Conservation (phyloP, 805 yeast species). For the Ogataea philodendri region DNA sequence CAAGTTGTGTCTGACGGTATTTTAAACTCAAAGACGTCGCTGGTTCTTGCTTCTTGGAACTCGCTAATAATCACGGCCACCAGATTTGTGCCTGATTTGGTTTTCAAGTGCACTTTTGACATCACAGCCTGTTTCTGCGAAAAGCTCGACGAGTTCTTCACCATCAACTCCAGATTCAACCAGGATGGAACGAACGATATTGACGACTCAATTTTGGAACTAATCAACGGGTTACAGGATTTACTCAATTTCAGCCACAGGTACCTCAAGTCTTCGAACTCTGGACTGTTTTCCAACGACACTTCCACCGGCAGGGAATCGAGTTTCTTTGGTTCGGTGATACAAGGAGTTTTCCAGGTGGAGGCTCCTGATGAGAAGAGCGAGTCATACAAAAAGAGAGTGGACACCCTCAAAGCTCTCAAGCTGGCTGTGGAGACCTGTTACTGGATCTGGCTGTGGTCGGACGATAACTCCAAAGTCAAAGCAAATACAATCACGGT, state of each 20-base stretch:
- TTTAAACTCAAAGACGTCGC: slow-evolving; percentile 19
- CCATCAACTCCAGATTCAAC: slow-evolving; percentile 19
- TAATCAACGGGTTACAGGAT: slow-evolving; percentile 62
- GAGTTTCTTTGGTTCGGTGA: slow-evolving; percentile 63
- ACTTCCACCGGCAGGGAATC: slow-evolving; percentile 34
- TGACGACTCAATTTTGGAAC: slow-evolving; percentile 43
- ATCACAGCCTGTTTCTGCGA: slow-evolving; percentile 29
- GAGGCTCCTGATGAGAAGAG: slow-evolving; percentile 58
- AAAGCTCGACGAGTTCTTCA: slow-evolving; percentile 28
- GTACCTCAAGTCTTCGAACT: slow-evolving; percentile 34
- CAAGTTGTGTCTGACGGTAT: slow-evolving; percentile 30
- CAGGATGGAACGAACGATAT: slow-evolving; percentile 19
- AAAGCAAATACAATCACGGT: slow-evolving; percentile 7
- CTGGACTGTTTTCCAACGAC: slow-evolving; percentile 20
- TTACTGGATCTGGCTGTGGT: slow-evolving; percentile 69
- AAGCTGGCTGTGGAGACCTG: slow-evolving; percentile 55
- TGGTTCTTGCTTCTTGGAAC: slow-evolving; percentile 31
- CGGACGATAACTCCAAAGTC: slow-evolving; percentile 43
- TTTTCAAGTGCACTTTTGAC: slow-evolving; percentile 23
- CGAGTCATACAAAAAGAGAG: slow-evolving; percentile 51
- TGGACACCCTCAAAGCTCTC: slow-evolving; percentile 60
- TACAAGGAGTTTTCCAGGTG: slow-evolving; percentile 75
- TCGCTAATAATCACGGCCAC: slow-evolving; percentile 24
- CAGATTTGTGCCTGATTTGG: slow-evolving; percentile 27
- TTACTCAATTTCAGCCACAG: slow-evolving; percentile 59